phyloP scores from a whole-genome alignment of 352 stramenopile species.

The Phytopythium aichiense region DNA sequence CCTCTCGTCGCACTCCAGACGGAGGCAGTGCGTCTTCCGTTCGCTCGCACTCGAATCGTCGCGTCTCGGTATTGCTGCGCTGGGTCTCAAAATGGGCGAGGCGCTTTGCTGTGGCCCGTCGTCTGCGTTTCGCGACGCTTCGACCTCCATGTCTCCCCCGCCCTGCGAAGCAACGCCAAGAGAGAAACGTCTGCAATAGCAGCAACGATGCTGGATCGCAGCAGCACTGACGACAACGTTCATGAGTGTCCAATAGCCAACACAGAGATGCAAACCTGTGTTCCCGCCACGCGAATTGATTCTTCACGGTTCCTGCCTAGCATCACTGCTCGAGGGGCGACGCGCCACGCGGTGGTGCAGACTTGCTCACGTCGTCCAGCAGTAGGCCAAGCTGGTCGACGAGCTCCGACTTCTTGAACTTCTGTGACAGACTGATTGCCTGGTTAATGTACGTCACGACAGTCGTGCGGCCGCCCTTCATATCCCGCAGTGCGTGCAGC shows the following conservation, averaged over 20 bases:
- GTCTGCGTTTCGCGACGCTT: slow-evolving; percentile 8
- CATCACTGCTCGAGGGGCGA: not conserved
- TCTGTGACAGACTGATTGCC: slow-evolving; percentile 48
- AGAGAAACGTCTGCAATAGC: not conserved
- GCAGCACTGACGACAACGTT: not conserved
- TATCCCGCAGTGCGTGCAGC: slow-evolving; percentile 56
- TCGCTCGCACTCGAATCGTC: slow-evolving; percentile 2
- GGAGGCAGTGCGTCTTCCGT: not conserved
- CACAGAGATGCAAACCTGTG: not conserved
- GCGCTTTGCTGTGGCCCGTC: not conserved
- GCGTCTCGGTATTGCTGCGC: not conserved
- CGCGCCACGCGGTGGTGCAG: not conserved
- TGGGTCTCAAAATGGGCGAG: not conserved
- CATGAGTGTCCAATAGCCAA: not conserved
- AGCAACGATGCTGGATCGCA: not conserved
- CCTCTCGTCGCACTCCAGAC: not conserved
- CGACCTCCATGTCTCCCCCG: not conserved
- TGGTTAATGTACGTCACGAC: slow-evolving; percentile 71
- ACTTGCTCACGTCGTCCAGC: slow-evolving; percentile 20
- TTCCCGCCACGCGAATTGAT: not conserved
- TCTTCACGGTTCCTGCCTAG: not conserved
- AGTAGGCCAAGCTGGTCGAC: slow-evolving; percentile 43
- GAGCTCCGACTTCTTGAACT: slow-evolving; percentile 70
- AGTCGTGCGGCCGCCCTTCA: slow-evolving; percentile 60
- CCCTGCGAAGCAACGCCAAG: not conserved